Percentiles rank a stretch among this genome's conserved stretches.
phyloP scores from a whole-genome alignment of 2,329 filamentous ascomycete genomes.

The Diaporthe sp. region DNA sequence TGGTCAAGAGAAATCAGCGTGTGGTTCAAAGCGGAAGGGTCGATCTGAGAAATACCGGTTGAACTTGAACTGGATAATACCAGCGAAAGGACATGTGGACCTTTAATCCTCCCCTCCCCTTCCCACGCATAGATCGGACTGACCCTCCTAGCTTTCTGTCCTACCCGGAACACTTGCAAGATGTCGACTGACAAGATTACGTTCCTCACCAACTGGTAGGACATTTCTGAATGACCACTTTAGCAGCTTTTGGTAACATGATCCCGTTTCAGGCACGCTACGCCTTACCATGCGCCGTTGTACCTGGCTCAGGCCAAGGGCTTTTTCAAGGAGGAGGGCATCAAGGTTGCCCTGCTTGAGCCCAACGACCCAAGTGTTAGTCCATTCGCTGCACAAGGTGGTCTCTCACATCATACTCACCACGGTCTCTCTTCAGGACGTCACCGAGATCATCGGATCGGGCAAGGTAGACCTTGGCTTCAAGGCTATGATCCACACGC shows the following conservation, averaged over 20 bases:
- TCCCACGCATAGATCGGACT: conserved; percentile 55
- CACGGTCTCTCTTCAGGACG: conserved; percentile 65
- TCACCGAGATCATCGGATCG: conserved; percentile 84
- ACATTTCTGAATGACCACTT: conserved; percentile 11
- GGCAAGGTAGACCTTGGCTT: conserved; percentile 84
- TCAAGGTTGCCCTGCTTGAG: conserved; percentile 83
- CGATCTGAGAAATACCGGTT: conserved; percentile 82
- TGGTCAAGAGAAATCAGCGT: not conserved
- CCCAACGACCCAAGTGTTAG: conserved; percentile 81
- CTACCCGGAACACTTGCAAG: conserved; percentile 56
- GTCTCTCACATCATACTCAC: conserved; percentile 3
- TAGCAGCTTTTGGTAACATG: conserved; percentile 2
- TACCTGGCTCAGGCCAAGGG: conserved; percentile 84
- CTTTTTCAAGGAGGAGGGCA: conserved; percentile 81
- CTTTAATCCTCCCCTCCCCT: conserved; percentile 57
- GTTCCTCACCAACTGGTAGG: conserved; percentile 86
- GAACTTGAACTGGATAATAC: conserved; percentile 76
- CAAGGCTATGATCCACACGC: conserved; percentile 88
- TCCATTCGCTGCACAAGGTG: not conserved
- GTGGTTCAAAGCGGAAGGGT: conserved; percentile 45
- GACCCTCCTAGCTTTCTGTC: conserved; percentile 60
- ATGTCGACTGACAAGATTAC: conserved; percentile 91
- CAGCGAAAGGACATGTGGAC: conserved; percentile 90
- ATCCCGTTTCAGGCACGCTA: conserved; percentile 75
- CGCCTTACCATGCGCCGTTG: conserved; percentile 83